Evolutionary conservation across 768 basidiomycete genomes (phyloP).

Genomic region (Tephrocybe sp.): DNA sequence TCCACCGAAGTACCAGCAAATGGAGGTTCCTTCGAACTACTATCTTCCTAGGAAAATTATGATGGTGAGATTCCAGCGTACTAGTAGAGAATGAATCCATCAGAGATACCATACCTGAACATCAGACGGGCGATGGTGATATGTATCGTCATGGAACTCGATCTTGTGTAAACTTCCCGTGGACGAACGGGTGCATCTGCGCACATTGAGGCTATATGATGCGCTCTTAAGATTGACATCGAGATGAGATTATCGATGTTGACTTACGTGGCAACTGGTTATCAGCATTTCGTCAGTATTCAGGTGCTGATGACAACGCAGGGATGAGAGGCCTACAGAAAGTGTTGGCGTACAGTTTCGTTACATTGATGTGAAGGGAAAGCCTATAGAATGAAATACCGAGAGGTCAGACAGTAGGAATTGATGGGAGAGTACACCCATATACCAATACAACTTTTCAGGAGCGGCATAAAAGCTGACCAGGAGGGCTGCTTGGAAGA

Average conservation of each 20-base stretch:
- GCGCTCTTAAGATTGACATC: neutral
- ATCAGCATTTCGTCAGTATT: neutral
- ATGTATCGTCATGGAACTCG: neutral
- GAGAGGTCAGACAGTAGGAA: neutral
- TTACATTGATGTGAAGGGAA: neutral
- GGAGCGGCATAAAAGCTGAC: constrained; percentile 39
- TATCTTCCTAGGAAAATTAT: neutral
- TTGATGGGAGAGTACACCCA: neutral
- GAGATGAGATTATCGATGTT: neutral
- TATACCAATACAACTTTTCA: constrained; percentile 37
- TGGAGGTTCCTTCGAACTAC: neutral
- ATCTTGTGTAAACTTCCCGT: neutral
- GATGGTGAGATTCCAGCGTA: neutral
- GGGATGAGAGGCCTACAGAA: neutral
- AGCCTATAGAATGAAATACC: neutral
- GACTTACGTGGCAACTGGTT: neutral
- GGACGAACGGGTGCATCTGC: neutral
- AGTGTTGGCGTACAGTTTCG: neutral
- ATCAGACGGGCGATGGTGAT: neutral
- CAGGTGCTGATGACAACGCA: neutral
- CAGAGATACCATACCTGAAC: neutral
- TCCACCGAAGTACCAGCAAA: too few species aligned
- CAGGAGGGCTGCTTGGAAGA: constrained; percentile 38
- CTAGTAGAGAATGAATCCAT: too few species aligned
- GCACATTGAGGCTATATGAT: neutral